phyloP scores from a whole-genome alignment of 2,329 filamentous ascomycete genomes.

The Claviceps fusiformis region DNA sequence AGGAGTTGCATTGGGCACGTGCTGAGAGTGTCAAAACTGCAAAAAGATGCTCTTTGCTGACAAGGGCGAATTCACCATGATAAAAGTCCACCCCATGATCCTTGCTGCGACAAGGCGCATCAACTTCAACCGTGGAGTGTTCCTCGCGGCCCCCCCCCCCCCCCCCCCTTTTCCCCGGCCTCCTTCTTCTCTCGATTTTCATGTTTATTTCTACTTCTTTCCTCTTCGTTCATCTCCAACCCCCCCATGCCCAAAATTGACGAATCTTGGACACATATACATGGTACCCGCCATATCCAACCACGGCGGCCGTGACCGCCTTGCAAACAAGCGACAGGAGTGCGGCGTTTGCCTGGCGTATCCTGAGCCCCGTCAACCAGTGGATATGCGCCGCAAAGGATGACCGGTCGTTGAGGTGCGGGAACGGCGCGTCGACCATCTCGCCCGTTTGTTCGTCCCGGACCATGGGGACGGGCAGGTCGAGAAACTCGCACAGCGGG shows the following conservation, averaged over 20 bases:
- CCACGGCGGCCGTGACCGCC: constrained; percentile 11
- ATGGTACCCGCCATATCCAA: constrained; percentile 18
- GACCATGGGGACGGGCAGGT: constrained; percentile 22
- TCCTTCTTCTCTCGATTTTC: too few species aligned
- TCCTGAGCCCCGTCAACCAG: neutral
- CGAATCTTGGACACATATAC: constrained; percentile 15
- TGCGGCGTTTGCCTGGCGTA: constrained; percentile 13
- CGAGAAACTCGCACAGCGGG: constrained; percentile 27
- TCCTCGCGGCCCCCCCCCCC: too few species aligned
- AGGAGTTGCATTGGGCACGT: too few species aligned
- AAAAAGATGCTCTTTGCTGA: too few species aligned
- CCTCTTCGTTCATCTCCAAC: too few species aligned
- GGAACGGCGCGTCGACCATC: constrained; percentile 19
- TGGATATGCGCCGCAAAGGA: constrained; percentile 9
- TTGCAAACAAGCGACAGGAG: constrained; percentile 12
- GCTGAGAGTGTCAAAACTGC: too few species aligned
- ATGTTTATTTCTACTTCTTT: too few species aligned
- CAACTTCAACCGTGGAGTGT: too few species aligned
- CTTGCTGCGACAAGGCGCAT: too few species aligned
- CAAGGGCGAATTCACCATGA: too few species aligned
- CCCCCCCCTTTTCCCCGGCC: too few species aligned
- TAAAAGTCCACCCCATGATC: too few species aligned
- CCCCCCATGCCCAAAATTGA: constrained; percentile 7
- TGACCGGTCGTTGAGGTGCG: constrained; percentile 18
- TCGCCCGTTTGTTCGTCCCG: constrained; percentile 17